phyloP scores from a whole-genome alignment of 768 basidiomycete genomes.

The Lanmaoa rubissima region DNA sequence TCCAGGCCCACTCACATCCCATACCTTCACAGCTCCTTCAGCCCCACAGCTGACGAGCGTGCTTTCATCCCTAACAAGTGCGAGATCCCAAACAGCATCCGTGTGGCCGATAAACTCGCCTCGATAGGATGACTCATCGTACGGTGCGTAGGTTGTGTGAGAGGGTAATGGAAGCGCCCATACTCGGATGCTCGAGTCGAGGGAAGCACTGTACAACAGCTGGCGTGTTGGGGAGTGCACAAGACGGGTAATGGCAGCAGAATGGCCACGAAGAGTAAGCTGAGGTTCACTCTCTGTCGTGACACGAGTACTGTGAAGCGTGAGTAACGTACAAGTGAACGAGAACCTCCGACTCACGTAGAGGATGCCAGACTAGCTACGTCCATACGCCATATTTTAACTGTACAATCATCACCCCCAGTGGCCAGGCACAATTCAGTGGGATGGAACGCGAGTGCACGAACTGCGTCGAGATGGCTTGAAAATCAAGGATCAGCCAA shows the following conservation, averaged over 20 bases:
- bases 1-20: slow-evolving; percentile 77
- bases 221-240: slow-evolving; percentile 75
- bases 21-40: slow-evolving; percentile 90
- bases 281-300: slow-evolving; percentile 91
- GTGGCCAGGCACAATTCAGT: slow-evolving; percentile 84
- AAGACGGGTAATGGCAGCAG: slow-evolving; percentile 84
- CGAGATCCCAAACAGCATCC: slow-evolving; percentile 95
- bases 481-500: slow-evolving; percentile 8
- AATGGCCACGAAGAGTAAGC: slow-evolving; percentile 91
- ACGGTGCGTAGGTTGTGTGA: slow-evolving; percentile 90
- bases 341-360: slow-evolving; percentile 52
- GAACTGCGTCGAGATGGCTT: slow-evolving; percentile 92
- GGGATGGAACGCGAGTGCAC: slow-evolving; percentile 88
- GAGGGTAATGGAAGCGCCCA: slow-evolving; percentile 78
- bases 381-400: slow-evolving; percentile 95
- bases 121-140: slow-evolving; percentile 74
- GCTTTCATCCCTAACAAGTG: slow-evolving; percentile 77
- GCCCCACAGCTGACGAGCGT: slow-evolving; percentile 88
- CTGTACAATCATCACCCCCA: slow-evolving; percentile 91
- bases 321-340: slow-evolving; percentile 1
- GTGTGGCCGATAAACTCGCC: slow-evolving; percentile 89
- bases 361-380: slow-evolving; percentile 69
- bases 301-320: slow-evolving; percentile 50
- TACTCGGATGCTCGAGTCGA: slow-evolving; percentile 90
- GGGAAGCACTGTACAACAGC: slow-evolving; percentile 84